Percentiles rank a stretch among this genome's conserved stretches.
Evolutionary conservation across 2,329 filamentous ascomycete species (phyloP).

Genomic region (Aquanectria penicillioides): DNA sequence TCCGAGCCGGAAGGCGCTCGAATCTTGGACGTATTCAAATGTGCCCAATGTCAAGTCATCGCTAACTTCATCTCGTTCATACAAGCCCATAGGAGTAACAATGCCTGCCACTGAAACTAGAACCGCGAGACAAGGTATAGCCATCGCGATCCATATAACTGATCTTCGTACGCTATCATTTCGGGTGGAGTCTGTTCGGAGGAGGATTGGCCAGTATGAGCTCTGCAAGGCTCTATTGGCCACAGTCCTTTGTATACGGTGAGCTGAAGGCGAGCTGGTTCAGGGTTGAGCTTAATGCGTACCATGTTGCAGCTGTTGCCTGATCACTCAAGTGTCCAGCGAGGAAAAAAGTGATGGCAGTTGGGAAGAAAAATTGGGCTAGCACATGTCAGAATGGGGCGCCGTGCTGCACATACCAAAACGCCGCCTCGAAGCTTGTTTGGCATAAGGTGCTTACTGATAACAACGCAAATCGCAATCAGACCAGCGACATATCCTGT

Average conservation of each 20-base stretch:
- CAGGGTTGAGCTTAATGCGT: neutral
- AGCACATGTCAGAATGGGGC: neutral
- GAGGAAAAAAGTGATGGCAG: constrained; percentile 48
- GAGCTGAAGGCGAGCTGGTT: neutral
- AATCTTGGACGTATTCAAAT: constrained; percentile 52
- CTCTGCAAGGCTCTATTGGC: constrained; percentile 45
- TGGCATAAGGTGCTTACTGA: constrained; percentile 25
- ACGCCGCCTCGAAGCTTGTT: too few species aligned
- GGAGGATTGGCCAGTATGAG: constrained; percentile 54
- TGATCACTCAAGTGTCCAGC: constrained; percentile 48
- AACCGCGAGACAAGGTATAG: constrained; percentile 41
- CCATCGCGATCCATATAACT: constrained; percentile 24
- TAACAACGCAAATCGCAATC: constrained; percentile 35
- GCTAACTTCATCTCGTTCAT: constrained; percentile 43
- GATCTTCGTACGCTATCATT: constrained; percentile 43
- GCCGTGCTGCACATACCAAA: neutral
- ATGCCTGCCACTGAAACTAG: constrained; percentile 54
- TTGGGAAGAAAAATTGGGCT: constrained; percentile 51
- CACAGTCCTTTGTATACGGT: constrained; percentile 24
- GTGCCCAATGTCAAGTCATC: neutral
- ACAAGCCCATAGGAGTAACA: constrained; percentile 57
- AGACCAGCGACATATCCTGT: constrained; percentile 38
- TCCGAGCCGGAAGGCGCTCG: constrained; percentile 49
- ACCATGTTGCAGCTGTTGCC: constrained; percentile 52
- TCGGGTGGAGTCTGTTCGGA: constrained; percentile 49